A percentile compares a stretch with the other conserved stretches of the same genome.
Evolutionary conservation across 148 eudicot species (phyloP).

Genomic region (Rhododendron molle): DNA sequence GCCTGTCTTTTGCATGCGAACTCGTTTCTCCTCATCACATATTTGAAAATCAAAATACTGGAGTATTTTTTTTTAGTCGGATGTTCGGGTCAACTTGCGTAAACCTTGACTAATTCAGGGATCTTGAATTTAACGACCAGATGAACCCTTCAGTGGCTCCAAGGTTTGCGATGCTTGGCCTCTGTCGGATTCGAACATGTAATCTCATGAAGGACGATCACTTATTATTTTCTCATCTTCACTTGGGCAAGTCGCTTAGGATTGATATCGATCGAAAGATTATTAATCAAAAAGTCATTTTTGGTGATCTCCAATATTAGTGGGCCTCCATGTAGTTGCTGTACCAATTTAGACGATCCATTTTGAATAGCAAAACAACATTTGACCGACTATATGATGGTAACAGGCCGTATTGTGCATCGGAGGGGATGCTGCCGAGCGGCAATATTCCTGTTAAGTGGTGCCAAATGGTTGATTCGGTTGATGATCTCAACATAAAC

Average conservation of each 20-base stretch:
- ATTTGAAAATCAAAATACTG: background rate
- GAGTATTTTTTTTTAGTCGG: too few relatives aligned
- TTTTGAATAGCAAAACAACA: background rate
- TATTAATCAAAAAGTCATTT: background rate
- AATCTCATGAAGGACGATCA: background rate
- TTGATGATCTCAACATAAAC: too few relatives aligned
- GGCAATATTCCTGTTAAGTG: too few relatives aligned
- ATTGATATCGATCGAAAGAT: too few relatives aligned
- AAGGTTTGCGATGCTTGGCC: background rate
- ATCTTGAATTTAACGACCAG: too few relatives aligned
- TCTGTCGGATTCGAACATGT: too few relatives aligned
- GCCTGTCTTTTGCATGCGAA: background rate
- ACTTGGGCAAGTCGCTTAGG: too few relatives aligned
- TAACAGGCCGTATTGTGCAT: too few relatives aligned
- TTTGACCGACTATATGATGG: background rate
- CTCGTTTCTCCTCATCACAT: background rate
- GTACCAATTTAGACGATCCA: background rate
- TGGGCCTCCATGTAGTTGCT: background rate
- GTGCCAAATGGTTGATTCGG: too few relatives aligned
- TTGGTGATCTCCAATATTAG: background rate
- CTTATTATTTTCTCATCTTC: too few relatives aligned
- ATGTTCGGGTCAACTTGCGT: background rate
- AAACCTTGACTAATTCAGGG: background rate
- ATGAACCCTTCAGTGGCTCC: background rate
- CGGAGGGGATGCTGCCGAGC: too few relatives aligned